Evolutionary conservation across 164 flowering plant genomes (phyloP), one percentile per base, ranked within the genome.

Genomic region (Vitis rupestris): DNA sequence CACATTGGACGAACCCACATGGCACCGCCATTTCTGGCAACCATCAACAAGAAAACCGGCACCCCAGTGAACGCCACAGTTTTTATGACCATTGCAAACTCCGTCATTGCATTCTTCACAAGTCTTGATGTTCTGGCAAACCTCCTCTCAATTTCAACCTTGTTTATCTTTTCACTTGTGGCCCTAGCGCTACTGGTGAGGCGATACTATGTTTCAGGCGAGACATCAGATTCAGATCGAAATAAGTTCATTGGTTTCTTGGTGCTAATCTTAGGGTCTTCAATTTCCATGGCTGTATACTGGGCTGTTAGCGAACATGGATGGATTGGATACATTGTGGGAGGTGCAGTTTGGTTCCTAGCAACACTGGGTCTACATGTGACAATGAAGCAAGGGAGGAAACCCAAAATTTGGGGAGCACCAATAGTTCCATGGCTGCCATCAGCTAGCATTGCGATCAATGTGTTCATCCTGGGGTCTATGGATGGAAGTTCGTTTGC

Each of bases 381-480:
- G 47, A 44, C 31, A 17, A 69, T 81, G 48, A 67, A 64, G 23
- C 17, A 75, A 23, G 83, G 79, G 16, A 72, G 64, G 68, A 64
- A 61, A 14, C 79, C 83, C 0, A 73, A 78, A 51, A 3, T 75
- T 5, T 81, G 81, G 83, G 83, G 83, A 10, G 79, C 64, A 10
- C 81, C 83, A 12, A 63, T 72, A 16, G 17, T 78, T 6, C 83
- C 83, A 9, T 81, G 83, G 83, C 7, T 81, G 61, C 81, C 81
- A 37, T 78, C 83, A 8, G 60, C 37, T n/a, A 59, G 68, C 59
- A 75, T 81, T 9, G 79, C 77, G 23, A 61, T 75, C 23, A 81
- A 78, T 52, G 66, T 81, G 9, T 81, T 78, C 71, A 61, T 81
- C 37, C 50, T 81, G 71, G 83, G 81, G 0, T 81, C 83, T 1